Evolutionary conservation across 2,329 filamentous ascomycete genomes (phyloP).

Genomic region (Fusarium verticillioides): DNA sequence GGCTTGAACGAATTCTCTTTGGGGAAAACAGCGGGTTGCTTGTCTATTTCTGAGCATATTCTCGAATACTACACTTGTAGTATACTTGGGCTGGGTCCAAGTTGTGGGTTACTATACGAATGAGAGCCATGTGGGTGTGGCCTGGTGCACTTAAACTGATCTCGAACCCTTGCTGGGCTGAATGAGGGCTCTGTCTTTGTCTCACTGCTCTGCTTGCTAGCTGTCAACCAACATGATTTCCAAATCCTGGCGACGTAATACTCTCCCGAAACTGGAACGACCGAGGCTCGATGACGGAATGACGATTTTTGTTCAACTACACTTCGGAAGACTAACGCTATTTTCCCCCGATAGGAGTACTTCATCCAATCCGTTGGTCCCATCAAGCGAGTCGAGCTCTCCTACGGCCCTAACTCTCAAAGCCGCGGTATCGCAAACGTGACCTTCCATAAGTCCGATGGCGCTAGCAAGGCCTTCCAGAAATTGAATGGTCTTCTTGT

Average conservation of each 20-base stretch:
- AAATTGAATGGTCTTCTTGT: conserved; percentile 90
- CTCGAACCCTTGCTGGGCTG: conserved; percentile 1
- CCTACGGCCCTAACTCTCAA: conserved; percentile 90
- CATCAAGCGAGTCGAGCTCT: conserved; percentile 90
- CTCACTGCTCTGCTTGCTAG: conserved; percentile 49
- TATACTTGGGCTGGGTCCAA: conserved; percentile 33
- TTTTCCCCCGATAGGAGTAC: conserved; percentile 85
- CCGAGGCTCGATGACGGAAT: conserved; percentile 48
- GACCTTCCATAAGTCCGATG: conserved; percentile 82
- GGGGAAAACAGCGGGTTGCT: conserved; percentile 1
- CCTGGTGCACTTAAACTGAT: conserved; percentile 14
- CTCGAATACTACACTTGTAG: conserved; percentile 6
- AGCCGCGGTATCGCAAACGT: conserved; percentile 95
- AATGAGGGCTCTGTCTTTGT: conserved; percentile 25
- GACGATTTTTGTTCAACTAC: conserved; percentile 42
- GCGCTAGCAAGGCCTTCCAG: conserved; percentile 84
- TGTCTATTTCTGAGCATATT: neutral
- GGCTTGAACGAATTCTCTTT: conserved; percentile 1
- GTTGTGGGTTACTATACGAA: conserved; percentile 31
- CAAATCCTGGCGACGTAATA: conserved; percentile 38
- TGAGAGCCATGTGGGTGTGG: conserved; percentile 21
- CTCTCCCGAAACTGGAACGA: conserved; percentile 46
- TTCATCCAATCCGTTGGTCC: conserved; percentile 88
- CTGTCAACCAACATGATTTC: conserved; percentile 29
- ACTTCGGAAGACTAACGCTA: conserved; percentile 72